Conservation (phyloP, 2,329 filamentous ascomycete species). For the Venturia asperata region DNA sequence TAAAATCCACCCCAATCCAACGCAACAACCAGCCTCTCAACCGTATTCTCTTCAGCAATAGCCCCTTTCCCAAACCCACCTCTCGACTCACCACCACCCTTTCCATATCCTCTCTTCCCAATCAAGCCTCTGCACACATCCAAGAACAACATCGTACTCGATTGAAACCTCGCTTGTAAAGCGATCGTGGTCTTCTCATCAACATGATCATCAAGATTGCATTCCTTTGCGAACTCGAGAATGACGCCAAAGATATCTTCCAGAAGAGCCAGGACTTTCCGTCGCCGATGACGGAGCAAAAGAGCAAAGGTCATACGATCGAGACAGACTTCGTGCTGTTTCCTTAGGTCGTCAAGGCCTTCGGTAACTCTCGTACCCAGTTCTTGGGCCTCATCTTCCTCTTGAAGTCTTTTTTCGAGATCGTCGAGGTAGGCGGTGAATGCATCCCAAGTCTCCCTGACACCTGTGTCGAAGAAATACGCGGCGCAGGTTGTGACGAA, state of each 20-base stretch:
- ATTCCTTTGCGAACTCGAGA: constrained; percentile 55
- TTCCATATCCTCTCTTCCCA: constrained; percentile 52
- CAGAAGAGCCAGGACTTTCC: constrained; percentile 62
- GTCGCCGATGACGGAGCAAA: constrained; percentile 67
- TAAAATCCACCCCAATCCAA: constrained; percentile 66
- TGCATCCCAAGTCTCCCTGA: constrained; percentile 63
- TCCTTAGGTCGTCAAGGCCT: constrained; percentile 60
- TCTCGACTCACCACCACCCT: constrained; percentile 24
- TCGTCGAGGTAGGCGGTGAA: constrained; percentile 61
- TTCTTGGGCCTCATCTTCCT: constrained; percentile 37
- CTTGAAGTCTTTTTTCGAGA: constrained; percentile 52
- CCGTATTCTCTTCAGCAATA: constrained; percentile 48
- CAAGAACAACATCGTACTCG: constrained; percentile 67
- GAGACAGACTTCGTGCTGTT: constrained; percentile 64
- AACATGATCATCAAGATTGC: constrained; percentile 26
- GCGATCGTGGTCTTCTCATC: constrained; percentile 33
- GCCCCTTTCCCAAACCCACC: constrained; percentile 30
- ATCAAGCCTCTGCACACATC: constrained; percentile 61
- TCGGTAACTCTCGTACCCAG: constrained; percentile 42
- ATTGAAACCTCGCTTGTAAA: constrained; percentile 60
- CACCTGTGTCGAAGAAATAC: constrained; percentile 74
- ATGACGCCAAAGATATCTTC: constrained; percentile 69
- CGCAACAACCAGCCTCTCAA: constrained; percentile 60
- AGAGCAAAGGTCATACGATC: constrained; percentile 69
- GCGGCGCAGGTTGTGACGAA: constrained; percentile 66